Percentiles rank a stretch among this genome's conserved stretches.
phyloP scores from a whole-genome alignment of 345 rosid species.

The Moricandia arvensis region DNA sequence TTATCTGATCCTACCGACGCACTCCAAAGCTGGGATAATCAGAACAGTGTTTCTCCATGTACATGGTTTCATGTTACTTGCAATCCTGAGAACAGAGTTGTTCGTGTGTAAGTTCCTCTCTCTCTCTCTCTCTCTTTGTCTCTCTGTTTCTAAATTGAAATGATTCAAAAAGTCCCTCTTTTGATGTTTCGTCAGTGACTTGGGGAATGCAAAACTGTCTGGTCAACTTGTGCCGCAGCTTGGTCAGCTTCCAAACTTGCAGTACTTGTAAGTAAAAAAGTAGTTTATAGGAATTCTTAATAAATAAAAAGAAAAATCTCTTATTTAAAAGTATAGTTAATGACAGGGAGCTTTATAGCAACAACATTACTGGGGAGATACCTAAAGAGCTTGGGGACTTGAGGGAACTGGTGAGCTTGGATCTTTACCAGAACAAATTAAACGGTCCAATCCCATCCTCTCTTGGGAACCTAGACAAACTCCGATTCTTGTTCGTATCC shows the following conservation, averaged over 20 bases:
- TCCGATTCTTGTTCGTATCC: slow-evolving; percentile 63
- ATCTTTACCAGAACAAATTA: slow-evolving; percentile 63
- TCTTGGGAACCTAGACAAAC: slow-evolving; percentile 54
- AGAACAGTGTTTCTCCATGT: too few species aligned
- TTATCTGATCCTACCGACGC: slow-evolving; percentile 61
- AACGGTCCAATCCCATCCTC: slow-evolving; percentile 54
- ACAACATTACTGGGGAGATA: slow-evolving; percentile 55
- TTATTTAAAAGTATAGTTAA: not conserved
- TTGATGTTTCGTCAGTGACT: slow-evolving; percentile 32
- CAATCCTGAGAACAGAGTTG: too few species aligned
- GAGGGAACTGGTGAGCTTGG: slow-evolving; percentile 76
- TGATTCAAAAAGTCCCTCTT: not conserved
- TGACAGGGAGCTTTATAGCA: slow-evolving; percentile 80
- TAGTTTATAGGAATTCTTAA: not conserved
- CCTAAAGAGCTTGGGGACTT: slow-evolving; percentile 76
- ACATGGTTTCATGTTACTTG: too few species aligned
- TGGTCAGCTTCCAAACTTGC: too few species aligned
- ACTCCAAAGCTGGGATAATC: slow-evolving; percentile 73
- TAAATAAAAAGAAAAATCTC: not conserved
- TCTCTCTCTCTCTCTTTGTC: too few species aligned
- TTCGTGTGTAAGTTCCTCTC: slow-evolving; percentile 60
- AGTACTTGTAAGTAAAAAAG: too few species aligned
- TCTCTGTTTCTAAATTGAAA: not conserved
- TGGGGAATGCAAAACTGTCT: slow-evolving; percentile 34
- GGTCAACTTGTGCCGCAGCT: slow-evolving; percentile 34